phyloP scores from a whole-genome alignment of 2,329 filamentous ascomycete genomes.

The Coleophoma cylindrospora region DNA sequence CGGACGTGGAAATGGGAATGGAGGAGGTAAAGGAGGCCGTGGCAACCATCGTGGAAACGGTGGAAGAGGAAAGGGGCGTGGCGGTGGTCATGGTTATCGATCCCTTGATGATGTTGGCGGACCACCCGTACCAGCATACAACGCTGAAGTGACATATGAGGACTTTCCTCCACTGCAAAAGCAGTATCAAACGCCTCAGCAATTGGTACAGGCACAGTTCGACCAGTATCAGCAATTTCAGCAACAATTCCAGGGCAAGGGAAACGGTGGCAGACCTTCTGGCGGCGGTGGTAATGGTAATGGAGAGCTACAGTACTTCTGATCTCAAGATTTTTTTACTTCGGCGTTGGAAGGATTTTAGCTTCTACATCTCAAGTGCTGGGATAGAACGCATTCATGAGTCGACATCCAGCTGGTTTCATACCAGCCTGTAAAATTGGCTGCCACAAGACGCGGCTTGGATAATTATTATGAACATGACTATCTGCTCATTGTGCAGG shows the following conservation, averaged over 20 bases:
- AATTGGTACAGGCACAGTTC: slow-evolving; percentile 26
- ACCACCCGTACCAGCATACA: slow-evolving; percentile 30
- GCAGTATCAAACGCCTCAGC: slow-evolving; percentile 25
- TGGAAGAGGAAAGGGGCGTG: slow-evolving; percentile 34
- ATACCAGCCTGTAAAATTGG: too few relatives aligned
- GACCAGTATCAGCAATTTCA: slow-evolving; percentile 25
- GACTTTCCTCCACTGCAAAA: slow-evolving; percentile 28
- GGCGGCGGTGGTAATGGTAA: slow-evolving; percentile 12
- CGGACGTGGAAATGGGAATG: slow-evolving; percentile 23
- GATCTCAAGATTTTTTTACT: neutral
- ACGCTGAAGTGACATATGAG: slow-evolving; percentile 26
- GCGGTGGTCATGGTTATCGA: slow-evolving; percentile 51
- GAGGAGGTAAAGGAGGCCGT: slow-evolving; percentile 15
- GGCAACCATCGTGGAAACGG: slow-evolving; percentile 31
- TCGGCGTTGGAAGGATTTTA: neutral
- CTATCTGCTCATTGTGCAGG: too few relatives aligned
- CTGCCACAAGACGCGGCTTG: too few relatives aligned
- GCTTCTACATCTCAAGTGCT: too few relatives aligned
- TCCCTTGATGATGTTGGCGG: slow-evolving; percentile 62
- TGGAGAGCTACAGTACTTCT: slow-evolving; percentile 25
- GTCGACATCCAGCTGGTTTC: too few relatives aligned
- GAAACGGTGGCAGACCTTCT: slow-evolving; percentile 9
- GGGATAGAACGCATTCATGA: too few relatives aligned
- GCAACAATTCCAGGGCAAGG: slow-evolving; percentile 17
- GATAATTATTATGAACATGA: too few relatives aligned